A percentile compares a stretch with the other conserved stretches of the same genome.
Conservation (phyloP, 1,284 basidiomycete genomes). For the Ustilago xerochloae region DNA sequence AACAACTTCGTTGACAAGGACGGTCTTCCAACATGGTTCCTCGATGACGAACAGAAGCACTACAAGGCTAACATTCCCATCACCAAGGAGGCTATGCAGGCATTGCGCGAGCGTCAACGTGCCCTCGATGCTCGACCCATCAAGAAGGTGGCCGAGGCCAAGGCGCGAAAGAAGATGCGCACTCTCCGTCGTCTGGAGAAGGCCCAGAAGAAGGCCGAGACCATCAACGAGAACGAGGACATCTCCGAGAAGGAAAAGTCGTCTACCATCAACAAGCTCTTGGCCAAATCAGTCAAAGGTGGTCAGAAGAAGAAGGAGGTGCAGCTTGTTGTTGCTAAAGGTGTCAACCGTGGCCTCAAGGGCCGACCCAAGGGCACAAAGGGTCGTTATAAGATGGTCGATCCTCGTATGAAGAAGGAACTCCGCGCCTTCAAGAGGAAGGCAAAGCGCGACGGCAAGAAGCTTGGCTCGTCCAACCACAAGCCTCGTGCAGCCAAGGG, state of each 20-base stretch:
- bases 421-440: conserved; percentile 62
- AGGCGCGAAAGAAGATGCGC: conserved; percentile 94
- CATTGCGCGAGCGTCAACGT: conserved; percentile 87
- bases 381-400: conserved; percentile 72
- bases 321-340: conserved; percentile 92
- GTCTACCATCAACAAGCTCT: conserved; percentile 88
- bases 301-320: conserved; percentile 78
- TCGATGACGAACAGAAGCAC: conserved; percentile 92
- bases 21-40: conserved; percentile 92
- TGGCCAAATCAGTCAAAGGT: conserved; percentile 76
- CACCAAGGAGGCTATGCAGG: conserved; percentile 92
- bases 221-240: conserved; percentile 85
- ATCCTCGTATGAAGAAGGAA: conserved; percentile 67
- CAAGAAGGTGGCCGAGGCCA: conserved; percentile 99
- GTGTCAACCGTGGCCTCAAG: conserved; percentile 86
- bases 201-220: conserved; percentile 95
- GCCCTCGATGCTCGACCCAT: conserved; percentile 96
- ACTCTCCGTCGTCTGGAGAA: conserved; percentile 87
- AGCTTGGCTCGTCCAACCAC: conserved; percentile 52
- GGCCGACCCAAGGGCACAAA: conserved; percentile 96
- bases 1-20: conserved; percentile 88
- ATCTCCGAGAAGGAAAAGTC: conserved; percentile 87
- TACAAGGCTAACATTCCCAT: conserved; percentile 95
- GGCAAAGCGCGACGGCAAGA: conserved; percentile 65
- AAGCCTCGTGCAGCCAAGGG: conserved; percentile 56